Base-by-base conservation (phyloP, 2,329 filamentous ascomycete species). In the Colletotrichum cordylinicola region DNA sequence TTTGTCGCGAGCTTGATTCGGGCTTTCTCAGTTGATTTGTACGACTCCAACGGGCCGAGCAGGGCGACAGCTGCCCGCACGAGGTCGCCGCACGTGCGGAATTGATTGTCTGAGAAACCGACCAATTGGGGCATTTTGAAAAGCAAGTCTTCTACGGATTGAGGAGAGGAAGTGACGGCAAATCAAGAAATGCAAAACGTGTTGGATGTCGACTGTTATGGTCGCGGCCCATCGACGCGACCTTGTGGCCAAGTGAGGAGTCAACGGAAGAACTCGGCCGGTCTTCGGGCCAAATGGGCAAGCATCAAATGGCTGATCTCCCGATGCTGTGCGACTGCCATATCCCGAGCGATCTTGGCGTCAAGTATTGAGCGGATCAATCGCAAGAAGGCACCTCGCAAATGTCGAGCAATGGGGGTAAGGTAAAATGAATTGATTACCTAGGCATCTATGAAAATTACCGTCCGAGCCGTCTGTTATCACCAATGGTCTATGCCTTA, bases 91-190 rank as follows among this genome's bases (percentile, higher is more conserved):
- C 82, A 79, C 1, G 80, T 80, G 15, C 75, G 76, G 29, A 84
- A 82, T 9, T 80, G 76, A 72, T 85, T 85, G 70, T 84, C 80
- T 0, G 82, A 81, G 77, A 85, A 85, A 7, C 82, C 83, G 8
- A 62, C 37, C 3, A 82, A 75, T 3, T 78, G 60, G 8, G 81
- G 76, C 82, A 83, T 83, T 21, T 9, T 62, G 15, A 13, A 24
- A 4, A 6, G 15, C 0, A 9, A 35, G n/a, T 67, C 7, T 21
- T 13, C n/a, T 52, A 10, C 43, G 12, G n/a, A 21, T 21, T 37
- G 15, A 16, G 21, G 3, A 58, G 3, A 16, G 2, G 7, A 62
- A 3, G 29, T 13, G 29, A 5, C 18, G 55, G 21, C 21, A 16
- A 58, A 16, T 8, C 9, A 29, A 27, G 55, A 31, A 21, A 21